Percentiles rank a stretch among this genome's conserved stretches.
Conservation (phyloP, 2,329 filamentous ascomycete species). For the Pseudogymnoascus pannorum region DNA sequence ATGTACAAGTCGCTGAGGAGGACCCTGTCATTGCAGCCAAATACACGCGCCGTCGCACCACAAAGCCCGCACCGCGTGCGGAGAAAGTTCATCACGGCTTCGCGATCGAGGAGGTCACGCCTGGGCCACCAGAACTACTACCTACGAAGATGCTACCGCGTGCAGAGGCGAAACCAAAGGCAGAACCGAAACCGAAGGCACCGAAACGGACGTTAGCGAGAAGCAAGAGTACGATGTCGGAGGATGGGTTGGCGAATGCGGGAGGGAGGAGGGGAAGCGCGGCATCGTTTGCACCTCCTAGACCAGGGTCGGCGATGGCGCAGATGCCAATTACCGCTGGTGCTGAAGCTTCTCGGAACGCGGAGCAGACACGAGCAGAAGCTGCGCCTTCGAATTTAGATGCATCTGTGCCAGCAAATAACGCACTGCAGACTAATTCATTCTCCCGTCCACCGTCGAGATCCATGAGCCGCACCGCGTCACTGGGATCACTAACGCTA, state of each 20-base stretch:
- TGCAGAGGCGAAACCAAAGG: conserved; percentile 18
- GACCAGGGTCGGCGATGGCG: conserved; percentile 14
- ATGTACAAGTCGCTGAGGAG: conserved; percentile 31
- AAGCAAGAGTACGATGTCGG: conserved; percentile 23
- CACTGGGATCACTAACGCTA: conserved; percentile 26
- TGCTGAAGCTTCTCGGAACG: not conserved
- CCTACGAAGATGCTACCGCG: conserved; percentile 30
- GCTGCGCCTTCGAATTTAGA: not conserved
- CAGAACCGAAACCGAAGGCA: conserved; percentile 32
- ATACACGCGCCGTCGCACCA: conserved; percentile 22
- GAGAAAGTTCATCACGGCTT: conserved; percentile 22
- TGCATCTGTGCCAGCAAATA: not conserved
- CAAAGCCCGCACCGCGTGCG: conserved; percentile 10
- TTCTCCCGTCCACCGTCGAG: conserved; percentile 39
- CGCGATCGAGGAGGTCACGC: conserved; percentile 30
- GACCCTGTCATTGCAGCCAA: conserved; percentile 30
- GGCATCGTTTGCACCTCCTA: not conserved
- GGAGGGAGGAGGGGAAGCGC: conserved; percentile 1
- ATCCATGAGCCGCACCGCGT: conserved; percentile 25
- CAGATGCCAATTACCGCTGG: not conserved
- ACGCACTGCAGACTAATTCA: conserved; percentile 13
- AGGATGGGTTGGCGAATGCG: conserved; percentile 21
- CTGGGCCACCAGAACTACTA: conserved; percentile 36
- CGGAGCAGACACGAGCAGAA: not conserved
- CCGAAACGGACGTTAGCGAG: conserved; percentile 17